Base-by-base conservation (phyloP, 352 stramenopile species). In the Stephanocyclus meneghinianus region DNA sequence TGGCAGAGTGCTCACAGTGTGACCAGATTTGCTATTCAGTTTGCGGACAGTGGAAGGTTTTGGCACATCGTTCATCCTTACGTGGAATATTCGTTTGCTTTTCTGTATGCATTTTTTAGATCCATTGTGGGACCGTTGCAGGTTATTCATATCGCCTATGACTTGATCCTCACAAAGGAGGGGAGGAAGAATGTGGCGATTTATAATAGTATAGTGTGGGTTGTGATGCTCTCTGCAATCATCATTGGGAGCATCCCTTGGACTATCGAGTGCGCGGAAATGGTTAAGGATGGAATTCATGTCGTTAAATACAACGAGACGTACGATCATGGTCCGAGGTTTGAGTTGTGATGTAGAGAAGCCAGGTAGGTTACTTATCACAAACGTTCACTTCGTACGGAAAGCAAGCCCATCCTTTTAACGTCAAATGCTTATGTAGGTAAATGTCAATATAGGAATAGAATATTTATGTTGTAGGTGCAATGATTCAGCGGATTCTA, bases 211-310 rank as follows among this genome's bases (percentile, higher is more conserved):
- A 26, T 83, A 2, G 61, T 87, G 62, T 91, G 81, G 81, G 76
- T 75, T 11, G 16, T 81, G 15, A 74, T 91, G 61, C 84, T 88
- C 69, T 85, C 71, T 69, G 71, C 18, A 3, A 78, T 91, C 15
- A 67, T 78, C 29, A 55, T 85, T 61, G 85, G 78, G 13, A 81
- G 67, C 21, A 60, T 79, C 61, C 59, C 78, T 26, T 86, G 67
- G 61, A 81, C 81, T 57, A 26, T 64, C 13, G 55, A 63, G 29
- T 63, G 55, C 16, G 9, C 44, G 35, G 55, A 63, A 29, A 63
- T 63, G 55, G 5, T 44, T 13, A 63, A 21, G 55, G 55, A 63
- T 63, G 55, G 55, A 40, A 21, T 63, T 40, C 11, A 16, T 40
- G 30, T 63, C 44, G 55, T 63, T 9, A 63, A 63, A 30, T 63